phyloP scores from a whole-genome alignment of 495 filamentous ascomycete species.

The Pseudomonodictys pantanalensis region DNA sequence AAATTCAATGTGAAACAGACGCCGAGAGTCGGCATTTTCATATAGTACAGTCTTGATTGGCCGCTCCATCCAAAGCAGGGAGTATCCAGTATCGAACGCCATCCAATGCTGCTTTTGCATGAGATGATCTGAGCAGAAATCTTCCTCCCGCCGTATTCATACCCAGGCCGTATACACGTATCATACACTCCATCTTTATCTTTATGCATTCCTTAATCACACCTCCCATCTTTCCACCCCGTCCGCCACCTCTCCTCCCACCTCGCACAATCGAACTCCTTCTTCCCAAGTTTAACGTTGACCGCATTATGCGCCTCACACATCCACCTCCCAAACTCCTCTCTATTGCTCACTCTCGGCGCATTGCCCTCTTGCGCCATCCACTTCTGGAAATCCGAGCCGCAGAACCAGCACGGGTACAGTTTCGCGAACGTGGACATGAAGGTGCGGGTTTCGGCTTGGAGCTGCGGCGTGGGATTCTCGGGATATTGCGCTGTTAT shows the following conservation, averaged over 20 bases:
- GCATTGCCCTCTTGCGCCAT: conserved; percentile 68
- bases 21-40: background rate
- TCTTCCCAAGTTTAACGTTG: conserved; percentile 89
- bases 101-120: background rate
- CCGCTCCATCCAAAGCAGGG: background rate
- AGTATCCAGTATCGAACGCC: background rate
- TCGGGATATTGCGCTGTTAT: conserved; percentile 84
- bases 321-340: conserved; percentile 88
- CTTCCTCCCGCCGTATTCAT: background rate
- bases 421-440: conserved; percentile 73
- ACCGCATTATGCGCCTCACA: conserved; percentile 98
- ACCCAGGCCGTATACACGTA: background rate
- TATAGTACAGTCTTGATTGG: conserved; percentile 2
- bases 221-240: conserved; percentile 83
- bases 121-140: background rate
- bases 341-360: conserved; percentile 62
- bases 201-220: conserved; percentile 37
- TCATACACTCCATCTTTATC: background rate
- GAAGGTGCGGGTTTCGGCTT: conserved; percentile 74
- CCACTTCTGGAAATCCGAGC: conserved; percentile 84
- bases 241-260: conserved; percentile 96
- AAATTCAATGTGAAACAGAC: too few species aligned
- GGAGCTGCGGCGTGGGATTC: conserved; percentile 60
- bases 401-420: conserved; percentile 95
- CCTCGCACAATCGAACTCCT: conserved; percentile 80